Base-by-base conservation (phyloP, 2,329 filamentous ascomycete species). In the Monilinia fructicola region DNA sequence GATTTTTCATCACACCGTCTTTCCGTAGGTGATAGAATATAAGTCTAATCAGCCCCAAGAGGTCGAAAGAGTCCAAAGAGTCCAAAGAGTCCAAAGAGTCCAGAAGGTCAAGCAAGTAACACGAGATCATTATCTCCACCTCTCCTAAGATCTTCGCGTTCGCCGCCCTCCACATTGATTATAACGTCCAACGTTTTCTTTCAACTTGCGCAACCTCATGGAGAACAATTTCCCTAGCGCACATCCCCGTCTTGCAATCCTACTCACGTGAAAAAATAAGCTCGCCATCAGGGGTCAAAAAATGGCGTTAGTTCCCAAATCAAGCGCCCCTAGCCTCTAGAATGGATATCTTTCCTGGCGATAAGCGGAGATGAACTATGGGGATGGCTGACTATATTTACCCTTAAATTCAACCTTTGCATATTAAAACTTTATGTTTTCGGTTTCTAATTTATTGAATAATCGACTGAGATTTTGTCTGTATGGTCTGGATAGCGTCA, bases 291-390 rank as follows among this genome's bases (percentile, higher is more conserved):
- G 44, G 56, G 28, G 42, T 23, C 23, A 48, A 48, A 48, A 48
- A 18, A 23, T 60, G 26, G 26, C 26, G 26, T 48, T 46, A 48
- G 56, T 48, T 31, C 28, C 42, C 26, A 48, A 35, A 16, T 48
- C 56, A 60, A 60, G 56, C 42, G 56, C 42, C 38, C 42, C 21
- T 48, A 48, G 35, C n/a, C n/a, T n/a, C n/a, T n/a, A n/a, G n/a
- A n/a, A n/a, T n/a, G n/a, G 42, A 35, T 14, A 48, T 48, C n/a
- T 23, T 23, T n/a, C 56, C 28, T 60, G 16, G 56, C 56, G 56
- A 60, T 60, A 60, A 60, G 56, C 56, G 56, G 56, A 59, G 46
- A 59, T 59, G 55, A 59, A 59, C 40, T 59, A 59, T 59, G 55
- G 56, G 56, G 26, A 26, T 28, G 16, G 4, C 12, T 48, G 23